These are phyloP conservation scores for Alternaria novae-zelandiae DNA, from an alignment of 2,329 filamentous ascomycete species.

Conservation along the genomic window DNA sequence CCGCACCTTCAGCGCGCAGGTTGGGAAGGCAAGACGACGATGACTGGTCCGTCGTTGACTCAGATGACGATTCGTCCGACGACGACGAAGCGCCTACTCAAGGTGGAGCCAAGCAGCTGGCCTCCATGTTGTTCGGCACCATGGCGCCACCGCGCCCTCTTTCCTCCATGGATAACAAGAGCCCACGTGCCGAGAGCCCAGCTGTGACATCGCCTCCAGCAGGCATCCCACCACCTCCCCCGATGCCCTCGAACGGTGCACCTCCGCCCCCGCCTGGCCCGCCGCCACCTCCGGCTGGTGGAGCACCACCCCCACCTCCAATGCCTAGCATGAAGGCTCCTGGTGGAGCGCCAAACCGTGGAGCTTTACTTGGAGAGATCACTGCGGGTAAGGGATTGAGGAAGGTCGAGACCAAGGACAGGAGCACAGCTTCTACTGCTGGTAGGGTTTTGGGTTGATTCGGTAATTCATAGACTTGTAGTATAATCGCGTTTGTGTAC, in stretches of 20 bases:
- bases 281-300: conserved; percentile 52
- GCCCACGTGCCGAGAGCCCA: conserved; percentile 52
- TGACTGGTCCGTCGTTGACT: conserved; percentile 83
- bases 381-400: conserved; percentile 77
- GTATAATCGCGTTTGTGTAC: conserved; percentile 1
- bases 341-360: conserved; percentile 48
- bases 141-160: conserved; percentile 93
- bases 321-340: conserved; percentile 52
- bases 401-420: conserved; percentile 91
- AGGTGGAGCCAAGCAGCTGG: conserved; percentile 87
- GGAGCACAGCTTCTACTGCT: conserved; percentile 72
- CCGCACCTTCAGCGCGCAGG: conserved; percentile 58
- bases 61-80: conserved; percentile 72
- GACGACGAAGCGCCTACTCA: conserved; percentile 79
- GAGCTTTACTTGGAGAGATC: conserved; percentile 80
- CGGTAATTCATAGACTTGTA: background rate
- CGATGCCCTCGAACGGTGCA: conserved; percentile 53
- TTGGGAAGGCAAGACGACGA: conserved; percentile 68
- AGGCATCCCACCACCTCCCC: conserved; percentile 60
- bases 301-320: conserved; percentile 45
- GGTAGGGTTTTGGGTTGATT: conserved; percentile 67
- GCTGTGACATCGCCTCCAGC: conserved; percentile 49
- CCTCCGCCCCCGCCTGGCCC: conserved; percentile 57
- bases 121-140: conserved; percentile 93
- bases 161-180: conserved; percentile 78